Evolutionary conservation across 805 yeast genomes (phyloP).

Genomic region (Lachancea sp.): DNA sequence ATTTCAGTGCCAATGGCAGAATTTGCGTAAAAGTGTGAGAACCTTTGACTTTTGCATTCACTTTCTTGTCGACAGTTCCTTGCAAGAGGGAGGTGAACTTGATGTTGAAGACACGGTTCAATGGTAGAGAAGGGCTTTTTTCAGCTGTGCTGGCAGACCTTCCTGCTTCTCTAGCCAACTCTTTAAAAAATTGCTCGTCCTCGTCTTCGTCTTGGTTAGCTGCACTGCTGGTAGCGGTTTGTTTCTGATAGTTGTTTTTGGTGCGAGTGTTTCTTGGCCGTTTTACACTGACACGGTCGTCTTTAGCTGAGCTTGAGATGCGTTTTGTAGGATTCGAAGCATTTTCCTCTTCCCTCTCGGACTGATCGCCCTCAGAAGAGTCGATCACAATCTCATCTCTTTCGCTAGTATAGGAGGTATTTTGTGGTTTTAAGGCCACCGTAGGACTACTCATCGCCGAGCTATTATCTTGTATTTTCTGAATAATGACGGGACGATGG

Average conservation of each 20-base stretch:
- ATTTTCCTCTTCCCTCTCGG: not conserved
- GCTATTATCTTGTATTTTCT: not conserved
- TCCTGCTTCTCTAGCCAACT: constrained; percentile 14
- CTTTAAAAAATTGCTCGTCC: constrained; percentile 23
- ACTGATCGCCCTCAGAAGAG: not conserved
- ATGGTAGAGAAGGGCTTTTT: constrained; percentile 1
- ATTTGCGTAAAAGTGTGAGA: constrained; percentile 22
- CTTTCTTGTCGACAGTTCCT: constrained; percentile 22
- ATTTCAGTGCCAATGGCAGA: constrained; percentile 24
- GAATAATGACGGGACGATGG: not conserved
- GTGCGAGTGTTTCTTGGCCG: not conserved
- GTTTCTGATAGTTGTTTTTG: not conserved
- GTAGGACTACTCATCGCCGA: not conserved
- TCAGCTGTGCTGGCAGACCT: constrained; percentile 7
- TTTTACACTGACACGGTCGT: not conserved
- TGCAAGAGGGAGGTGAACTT: constrained; percentile 25
- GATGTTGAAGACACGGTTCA: constrained; percentile 16
- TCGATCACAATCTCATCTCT: not conserved
- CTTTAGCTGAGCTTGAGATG: not conserved
- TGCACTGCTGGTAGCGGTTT: not conserved
- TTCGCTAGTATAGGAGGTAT: not conserved
- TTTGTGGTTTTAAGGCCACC: not conserved
- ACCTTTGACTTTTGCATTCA: constrained; percentile 28
- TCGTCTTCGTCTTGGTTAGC: constrained; percentile 12
- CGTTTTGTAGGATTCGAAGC: not conserved